A percentile compares a stretch with the other conserved stretches of the same genome.
phyloP scores from a whole-genome alignment of 805 yeast species.

The Candida maris region DNA sequence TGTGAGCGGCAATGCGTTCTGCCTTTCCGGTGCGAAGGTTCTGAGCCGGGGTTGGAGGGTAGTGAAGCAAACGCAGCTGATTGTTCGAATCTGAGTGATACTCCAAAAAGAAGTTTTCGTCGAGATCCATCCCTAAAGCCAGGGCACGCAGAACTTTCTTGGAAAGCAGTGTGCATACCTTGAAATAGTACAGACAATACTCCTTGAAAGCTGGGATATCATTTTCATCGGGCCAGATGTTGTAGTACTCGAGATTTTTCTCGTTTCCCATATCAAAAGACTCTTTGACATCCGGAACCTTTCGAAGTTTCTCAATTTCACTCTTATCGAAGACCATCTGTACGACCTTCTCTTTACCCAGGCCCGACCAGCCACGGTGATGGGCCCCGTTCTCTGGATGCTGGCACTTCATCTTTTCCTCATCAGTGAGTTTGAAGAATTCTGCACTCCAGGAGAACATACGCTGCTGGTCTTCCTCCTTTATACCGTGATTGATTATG shows the following conservation, averaged over 20 bases:
- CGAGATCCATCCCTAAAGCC: conserved; percentile 30
- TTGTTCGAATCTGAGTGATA: conserved; percentile 27
- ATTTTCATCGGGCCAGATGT: conserved; percentile 24
- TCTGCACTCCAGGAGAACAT: conserved; percentile 20
- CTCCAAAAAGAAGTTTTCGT: conserved; percentile 26
- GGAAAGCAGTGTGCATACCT: conserved; percentile 22
- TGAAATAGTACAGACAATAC: conserved; percentile 14
- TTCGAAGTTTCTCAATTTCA: conserved; percentile 11
- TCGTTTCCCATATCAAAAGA: conserved; percentile 32
- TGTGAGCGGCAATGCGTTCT: conserved; percentile 38
- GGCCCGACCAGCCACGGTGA: conserved; percentile 26
- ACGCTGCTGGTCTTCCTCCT: conserved; percentile 12
- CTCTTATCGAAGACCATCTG: conserved; percentile 20
- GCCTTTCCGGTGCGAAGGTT: conserved; percentile 26
- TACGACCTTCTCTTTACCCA: conserved; percentile 22
- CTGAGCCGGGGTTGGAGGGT: conserved; percentile 27
- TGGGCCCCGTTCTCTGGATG: conserved; percentile 20
- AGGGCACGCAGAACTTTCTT: conserved; percentile 24
- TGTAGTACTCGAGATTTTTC: conserved; percentile 11
- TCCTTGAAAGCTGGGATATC: conserved; percentile 29
- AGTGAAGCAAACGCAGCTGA: conserved; percentile 33
- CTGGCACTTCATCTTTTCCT: conserved; percentile 22
- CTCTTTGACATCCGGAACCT: conserved; percentile 32
- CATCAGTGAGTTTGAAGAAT: conserved; percentile 24
- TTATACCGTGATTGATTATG: conserved; percentile 20